Percentiles rank a stretch among this genome's conserved stretches.
Conservation (phyloP, 2,329 filamentous ascomycete species). For the Aureobasidium sp. region DNA sequence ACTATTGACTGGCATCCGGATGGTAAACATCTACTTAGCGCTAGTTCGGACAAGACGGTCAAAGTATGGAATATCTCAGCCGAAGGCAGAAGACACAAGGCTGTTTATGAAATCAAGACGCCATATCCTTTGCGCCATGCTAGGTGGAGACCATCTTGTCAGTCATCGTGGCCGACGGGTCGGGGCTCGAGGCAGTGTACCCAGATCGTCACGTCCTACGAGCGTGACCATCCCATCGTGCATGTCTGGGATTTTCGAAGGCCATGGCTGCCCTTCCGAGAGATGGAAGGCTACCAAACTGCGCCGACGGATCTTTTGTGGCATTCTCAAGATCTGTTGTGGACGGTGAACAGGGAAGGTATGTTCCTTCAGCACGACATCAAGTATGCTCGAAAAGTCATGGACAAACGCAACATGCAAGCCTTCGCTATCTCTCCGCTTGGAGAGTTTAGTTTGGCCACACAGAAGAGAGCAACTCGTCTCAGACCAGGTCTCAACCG, state of each 20-base stretch:
- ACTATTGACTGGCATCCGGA: slow-evolving; percentile 62
- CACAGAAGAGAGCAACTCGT: slow-evolving; percentile 40
- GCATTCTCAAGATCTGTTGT: slow-evolving; percentile 57
- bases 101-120: slow-evolving; percentile 51
- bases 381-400: slow-evolving; percentile 51
- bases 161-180: slow-evolving; percentile 45
- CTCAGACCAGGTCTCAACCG: slow-evolving; percentile 8
- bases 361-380: slow-evolving; percentile 58
- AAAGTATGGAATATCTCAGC: slow-evolving; percentile 59
- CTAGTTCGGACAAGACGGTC: slow-evolving; percentile 55
- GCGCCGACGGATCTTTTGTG: slow-evolving; percentile 56
- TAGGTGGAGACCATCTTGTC: slow-evolving; percentile 55
- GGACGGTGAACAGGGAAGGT: slow-evolving; percentile 57
- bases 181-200: slow-evolving; percentile 53
- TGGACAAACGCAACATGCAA: slow-evolving; percentile 51
- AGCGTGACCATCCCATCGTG: slow-evolving; percentile 53
- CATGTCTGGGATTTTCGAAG: slow-evolving; percentile 61
- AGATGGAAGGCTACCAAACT: slow-evolving; percentile 50
- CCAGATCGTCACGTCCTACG: slow-evolving; percentile 56
- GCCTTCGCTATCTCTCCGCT: slow-evolving; percentile 51
- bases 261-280: slow-evolving; percentile 55
- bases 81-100: slow-evolving; percentile 51
- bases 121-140: slow-evolving; percentile 57
- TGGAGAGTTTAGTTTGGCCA: slow-evolving; percentile 50
- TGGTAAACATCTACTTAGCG: slow-evolving; percentile 57